phyloP scores from a whole-genome alignment of 257 asterid species.

The Solanum chaucha region DNA sequence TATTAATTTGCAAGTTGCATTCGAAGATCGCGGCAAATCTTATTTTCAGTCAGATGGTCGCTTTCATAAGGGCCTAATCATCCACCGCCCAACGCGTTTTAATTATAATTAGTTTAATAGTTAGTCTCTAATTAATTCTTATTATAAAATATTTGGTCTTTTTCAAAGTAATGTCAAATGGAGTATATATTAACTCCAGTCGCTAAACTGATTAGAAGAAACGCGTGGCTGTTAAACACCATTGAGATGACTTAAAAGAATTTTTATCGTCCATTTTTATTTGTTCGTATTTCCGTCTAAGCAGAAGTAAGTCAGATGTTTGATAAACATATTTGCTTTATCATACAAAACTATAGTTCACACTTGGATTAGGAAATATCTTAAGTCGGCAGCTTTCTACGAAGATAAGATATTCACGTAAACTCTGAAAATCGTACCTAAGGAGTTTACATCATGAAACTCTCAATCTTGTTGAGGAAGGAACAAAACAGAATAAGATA shows the following conservation, averaged over 20 bases:
- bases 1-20: not conserved
- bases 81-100: conserved; percentile 2
- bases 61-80: not conserved
- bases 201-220: not conserved
- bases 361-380: not conserved
- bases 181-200: not conserved
- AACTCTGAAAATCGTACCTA: no score
- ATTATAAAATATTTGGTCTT: not conserved
- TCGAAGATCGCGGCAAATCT: not conserved
- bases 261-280: not conserved
- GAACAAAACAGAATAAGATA: not conserved
- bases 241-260: not conserved
- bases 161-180: not conserved
- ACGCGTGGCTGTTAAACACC: not conserved
- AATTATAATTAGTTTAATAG: not conserved
- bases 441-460: not conserved
- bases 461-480: not conserved
- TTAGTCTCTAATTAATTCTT: not conserved
- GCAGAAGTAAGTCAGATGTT: no score
- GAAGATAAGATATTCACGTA: no score
- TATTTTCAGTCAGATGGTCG: not conserved
- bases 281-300: no score
- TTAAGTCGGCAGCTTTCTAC: no score
- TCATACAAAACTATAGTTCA: not conserved
- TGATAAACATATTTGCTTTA: no score